These are phyloP conservation scores for Fusarium bactridioides DNA, from an alignment of 2,329 filamentous ascomycete genomes.

Conservation along the genomic window DNA sequence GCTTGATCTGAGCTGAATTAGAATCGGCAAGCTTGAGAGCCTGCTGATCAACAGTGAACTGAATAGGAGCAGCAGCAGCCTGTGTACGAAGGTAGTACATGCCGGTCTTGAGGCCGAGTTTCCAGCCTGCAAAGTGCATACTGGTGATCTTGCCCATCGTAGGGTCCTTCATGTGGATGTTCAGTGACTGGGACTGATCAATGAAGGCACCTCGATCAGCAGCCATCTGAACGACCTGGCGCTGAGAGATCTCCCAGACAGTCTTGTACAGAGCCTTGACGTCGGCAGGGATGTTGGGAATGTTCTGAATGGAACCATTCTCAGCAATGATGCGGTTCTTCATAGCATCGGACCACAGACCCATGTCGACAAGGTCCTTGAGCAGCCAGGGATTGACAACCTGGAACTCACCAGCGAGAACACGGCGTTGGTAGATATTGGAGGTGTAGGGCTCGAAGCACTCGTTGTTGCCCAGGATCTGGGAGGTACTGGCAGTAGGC, in stretches of 20 bases:
- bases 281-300: constrained; percentile 94
- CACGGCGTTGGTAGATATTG: constrained; percentile 99
- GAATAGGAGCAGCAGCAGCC: constrained; percentile 94
- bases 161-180: constrained; percentile 99
- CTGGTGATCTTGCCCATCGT: constrained; percentile 99
- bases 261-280: constrained; percentile 99
- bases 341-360: constrained; percentile 99
- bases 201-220: constrained; percentile 98
- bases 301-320: constrained; percentile 93
- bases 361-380: constrained; percentile 97
- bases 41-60: constrained; percentile 99
- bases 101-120: constrained; percentile 98
- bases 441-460: constrained; percentile 99
- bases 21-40: constrained; percentile 88
- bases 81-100: constrained; percentile 99
- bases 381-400: constrained; percentile 99
- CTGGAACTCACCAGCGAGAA: constrained; percentile 98
- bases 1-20: constrained; percentile 71
- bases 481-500: constrained; percentile 96
- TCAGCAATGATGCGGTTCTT: constrained; percentile 99
- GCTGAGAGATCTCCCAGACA: constrained; percentile 98
- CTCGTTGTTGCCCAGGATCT: constrained; percentile 99
- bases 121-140: constrained; percentile 99
- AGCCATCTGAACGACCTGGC: constrained; percentile 95
- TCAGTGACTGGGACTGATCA: constrained; percentile 97